Base-by-base conservation (phyloP, 805 yeast species). In the Metschnikowia dekortorum region DNA sequence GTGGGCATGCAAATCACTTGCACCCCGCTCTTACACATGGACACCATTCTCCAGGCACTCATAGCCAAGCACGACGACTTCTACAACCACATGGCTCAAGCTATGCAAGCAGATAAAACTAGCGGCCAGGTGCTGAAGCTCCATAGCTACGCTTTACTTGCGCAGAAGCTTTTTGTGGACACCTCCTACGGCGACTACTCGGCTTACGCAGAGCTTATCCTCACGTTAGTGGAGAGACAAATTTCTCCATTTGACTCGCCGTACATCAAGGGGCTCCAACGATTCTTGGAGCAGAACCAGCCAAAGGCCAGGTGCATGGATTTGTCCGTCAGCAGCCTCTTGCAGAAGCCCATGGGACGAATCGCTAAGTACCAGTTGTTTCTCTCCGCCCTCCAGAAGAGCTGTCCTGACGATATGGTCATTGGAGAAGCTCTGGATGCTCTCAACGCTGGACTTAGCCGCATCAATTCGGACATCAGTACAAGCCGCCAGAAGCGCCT, bases 91-190 rank as follows among this genome's bases (percentile, higher is more conserved):
- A 42, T 52, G 47, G 44, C 42, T 1, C 46, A 33, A 5, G 49
- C 42, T 8, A 26, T n/a, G 13, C 32, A n/a, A 4, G 10, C 39
- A 6, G 3, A 11, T 1, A 9, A 2, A 2, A 11, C 32, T 6
- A 7, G 37, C 45, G 10, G 10, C 26, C 26, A 45, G 35, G 14
- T 13, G 3, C 32, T n/a, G 3, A 44, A 26, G n/a, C 22, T 52
- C 18, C 51, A 46, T 26, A 8, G n/a, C 11, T 43, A 49, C 8
- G 52, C 56, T 72, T 81, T 92, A 39, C 96, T 87, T 61, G 97
- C 91, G 29, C 92, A 92, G 66, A 83, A 81, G 56, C 69, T 89
- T 29, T 78, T 92, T 76, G 88, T 87, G 59, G 84, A 82, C 56
- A 85, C 90, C 36, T 75, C 35, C 2, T 51, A 51, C 42, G 50